Base-by-base conservation (phyloP, 805 yeast genomes). In the Wickerhamomyces bovis region DNA sequence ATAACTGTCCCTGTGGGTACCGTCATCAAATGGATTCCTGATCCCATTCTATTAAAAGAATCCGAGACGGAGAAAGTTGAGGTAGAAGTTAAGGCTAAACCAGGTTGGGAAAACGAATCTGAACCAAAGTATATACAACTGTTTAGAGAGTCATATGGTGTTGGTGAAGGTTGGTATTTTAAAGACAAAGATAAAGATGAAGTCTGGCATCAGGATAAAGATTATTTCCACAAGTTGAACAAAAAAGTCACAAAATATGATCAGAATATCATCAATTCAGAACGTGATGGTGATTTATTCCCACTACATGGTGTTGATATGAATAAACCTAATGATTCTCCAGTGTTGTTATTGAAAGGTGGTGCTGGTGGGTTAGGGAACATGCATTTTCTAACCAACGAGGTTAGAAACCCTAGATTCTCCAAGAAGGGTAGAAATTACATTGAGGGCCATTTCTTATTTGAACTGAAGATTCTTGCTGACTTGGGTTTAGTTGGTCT, bases 301-400 rank as follows among this genome's bases (percentile, higher is more conserved):
- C 98, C 98, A 0, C 48, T 85, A 3, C 70, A 73, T n/a, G 98
- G 98, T 0, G 60, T 88, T 22, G 99, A 94, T 64, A 67, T 88
- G 41, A 66, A 73, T 48, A 64, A 71, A 51, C 79, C 82, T 16
- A 72, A 88, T 0, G 75, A 75, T 2, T 76, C 74, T 40, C 97
- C 98, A 1, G 63, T 83, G 4, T 67, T 86, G 44, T 56, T 94
- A 18, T 58, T 90, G 41, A 77, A 76, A 55, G 99, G 99, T 39
- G 99, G 99, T 10, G 72, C 74, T 52, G 98, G 98, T 19, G 99
- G 99, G 0, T 73, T 92, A 70, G 99, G 99, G 1, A 94, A 94
- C 64, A 89, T 89, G 94, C 96, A 92, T 63, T 94, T 94, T 61
- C 71, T 87, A 42, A 89, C 97, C 1, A 74, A 83, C 41, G 78